Base-by-base conservation (phyloP, 176 grass and related monocot species). In the Olyra latifolia region DNA sequence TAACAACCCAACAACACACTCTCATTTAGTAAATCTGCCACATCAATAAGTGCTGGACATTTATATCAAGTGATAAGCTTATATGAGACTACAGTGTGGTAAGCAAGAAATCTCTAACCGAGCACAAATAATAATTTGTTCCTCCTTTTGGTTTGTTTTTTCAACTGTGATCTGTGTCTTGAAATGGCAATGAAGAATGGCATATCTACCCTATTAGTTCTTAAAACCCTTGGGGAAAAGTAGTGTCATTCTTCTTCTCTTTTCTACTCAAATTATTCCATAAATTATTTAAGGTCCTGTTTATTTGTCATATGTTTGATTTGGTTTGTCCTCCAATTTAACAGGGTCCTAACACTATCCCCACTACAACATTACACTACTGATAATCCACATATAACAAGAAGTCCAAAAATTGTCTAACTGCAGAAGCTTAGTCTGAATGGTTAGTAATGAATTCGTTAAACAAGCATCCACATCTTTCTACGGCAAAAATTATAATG, bases 341-440 rank as follows among this genome's bases (percentile, higher is more conserved):
- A 46, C 46, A 6, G 27, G 25, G 10, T 32, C 24, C 46, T 11
- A 50, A 64, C 27, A 60, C 15, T 38, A 78, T 48, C 24, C 11
- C 1, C 46, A 27, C 3, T 55, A 50, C 27, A 80, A 27, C 7
- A 48, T 10, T 71, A 58, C 67, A 32, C 20, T 47, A 39, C 4
- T 35, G 32, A 35, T 66, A 60, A 39, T 66, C 3, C 41, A 22
- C n/a, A 70, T 6, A 38, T 55, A 70, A 38, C 43, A 70, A 81
- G 10, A 65, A 62, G 44, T 56, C 46, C 29, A 69, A 23, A 74
- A 25, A 75, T 9, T 50, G 35, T 15, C 53, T 74, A 20, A 20
- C 32, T 70, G 41, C 30, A 72, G 32, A 79, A 48, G 57, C 15
- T 50, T 76, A 38, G 73, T 50, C 11, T 69, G 8, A 81, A 30